Percentiles rank a stretch among this genome's conserved stretches.
phyloP scores from a whole-genome alignment of 1,139 yeast genomes.

The Debaryomycetaceae sp. region DNA sequence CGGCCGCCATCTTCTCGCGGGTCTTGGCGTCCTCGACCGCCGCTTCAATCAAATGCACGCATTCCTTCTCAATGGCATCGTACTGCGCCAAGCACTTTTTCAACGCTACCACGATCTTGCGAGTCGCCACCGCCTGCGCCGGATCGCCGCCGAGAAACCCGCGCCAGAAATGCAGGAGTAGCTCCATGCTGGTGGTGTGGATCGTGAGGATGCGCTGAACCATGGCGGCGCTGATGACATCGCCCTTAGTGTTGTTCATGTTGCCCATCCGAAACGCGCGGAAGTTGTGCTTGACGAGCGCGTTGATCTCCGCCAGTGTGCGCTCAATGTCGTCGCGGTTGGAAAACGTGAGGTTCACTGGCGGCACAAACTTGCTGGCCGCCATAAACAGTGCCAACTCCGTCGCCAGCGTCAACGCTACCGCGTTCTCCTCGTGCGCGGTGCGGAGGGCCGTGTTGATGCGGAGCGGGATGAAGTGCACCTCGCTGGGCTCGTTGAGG shows the following conservation, averaged over 20 bases:
- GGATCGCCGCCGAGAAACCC: conserved; percentile 29
- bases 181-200: conserved; percentile 39
- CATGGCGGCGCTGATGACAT: conserved; percentile 22
- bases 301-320: conserved; percentile 46
- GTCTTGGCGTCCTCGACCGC: conserved; percentile 6
- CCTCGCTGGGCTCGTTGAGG: conserved; percentile 45
- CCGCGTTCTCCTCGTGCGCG: too few relatives aligned
- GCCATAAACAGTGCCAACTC: neutral
- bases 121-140: conserved; percentile 7
- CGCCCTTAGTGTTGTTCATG: conserved; percentile 7
- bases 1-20: conserved; percentile 5
- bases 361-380: neutral
- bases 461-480: conserved; percentile 57
- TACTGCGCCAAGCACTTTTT: conserved; percentile 7
- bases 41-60: conserved; percentile 6
- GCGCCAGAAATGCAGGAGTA: conserved; percentile 44
- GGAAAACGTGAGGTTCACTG: conserved; percentile 10
- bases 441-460: conserved; percentile 37
- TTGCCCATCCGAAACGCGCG: conserved; percentile 21
- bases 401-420: neutral
- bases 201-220: conserved; percentile 35
- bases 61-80: conserved; percentile 6
- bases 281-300: conserved; percentile 52
- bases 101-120: conserved; percentile 7
- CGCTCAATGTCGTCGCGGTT: conserved; percentile 35